Conservation (phyloP, 306 rosid species). For the Acacia acuminata region DNA sequence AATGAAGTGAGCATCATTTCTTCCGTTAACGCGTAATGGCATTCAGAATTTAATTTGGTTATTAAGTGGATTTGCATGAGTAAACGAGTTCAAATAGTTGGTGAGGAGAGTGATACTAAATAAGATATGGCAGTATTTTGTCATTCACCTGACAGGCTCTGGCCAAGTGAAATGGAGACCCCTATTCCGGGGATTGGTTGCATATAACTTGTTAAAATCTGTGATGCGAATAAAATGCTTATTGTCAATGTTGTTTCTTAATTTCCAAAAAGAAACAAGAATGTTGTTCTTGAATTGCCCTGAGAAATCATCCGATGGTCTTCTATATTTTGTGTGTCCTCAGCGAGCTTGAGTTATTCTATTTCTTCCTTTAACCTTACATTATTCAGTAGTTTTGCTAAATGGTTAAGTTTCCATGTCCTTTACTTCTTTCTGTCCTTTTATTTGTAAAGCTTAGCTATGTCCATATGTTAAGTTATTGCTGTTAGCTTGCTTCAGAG, state of each 20-base stretch:
- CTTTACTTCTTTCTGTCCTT: neutral
- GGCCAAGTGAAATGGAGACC: conserved; percentile 16
- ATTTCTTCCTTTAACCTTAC: neutral
- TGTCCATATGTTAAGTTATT: conserved; percentile 23
- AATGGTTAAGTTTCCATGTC: neutral
- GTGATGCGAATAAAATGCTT: conserved; percentile 22
- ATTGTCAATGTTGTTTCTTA: conserved; percentile 13
- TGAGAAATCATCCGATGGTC: neutral
- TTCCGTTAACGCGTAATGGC: conserved; percentile 7
- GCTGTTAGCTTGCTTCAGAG: conserved; percentile 18
- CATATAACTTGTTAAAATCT: conserved; percentile 9
- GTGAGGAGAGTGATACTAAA: conserved; percentile 23
- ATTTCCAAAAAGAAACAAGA: neutral
- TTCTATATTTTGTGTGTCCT: no score
- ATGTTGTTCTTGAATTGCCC: conserved; percentile 5
- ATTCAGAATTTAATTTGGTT: neutral
- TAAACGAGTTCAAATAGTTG: conserved; percentile 1
- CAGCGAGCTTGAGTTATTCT: neutral
- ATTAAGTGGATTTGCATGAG: neutral
- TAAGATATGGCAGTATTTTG: conserved; percentile 9
- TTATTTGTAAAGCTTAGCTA: conserved; percentile 17
- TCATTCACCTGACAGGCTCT: neutral
- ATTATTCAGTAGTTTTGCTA: neutral
- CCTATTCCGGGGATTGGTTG: neutral
- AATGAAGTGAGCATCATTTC: conserved; percentile 30